Base-by-base conservation (phyloP, 2,329 filamentous ascomycete genomes). In the Exserohilum rostratum region DNA sequence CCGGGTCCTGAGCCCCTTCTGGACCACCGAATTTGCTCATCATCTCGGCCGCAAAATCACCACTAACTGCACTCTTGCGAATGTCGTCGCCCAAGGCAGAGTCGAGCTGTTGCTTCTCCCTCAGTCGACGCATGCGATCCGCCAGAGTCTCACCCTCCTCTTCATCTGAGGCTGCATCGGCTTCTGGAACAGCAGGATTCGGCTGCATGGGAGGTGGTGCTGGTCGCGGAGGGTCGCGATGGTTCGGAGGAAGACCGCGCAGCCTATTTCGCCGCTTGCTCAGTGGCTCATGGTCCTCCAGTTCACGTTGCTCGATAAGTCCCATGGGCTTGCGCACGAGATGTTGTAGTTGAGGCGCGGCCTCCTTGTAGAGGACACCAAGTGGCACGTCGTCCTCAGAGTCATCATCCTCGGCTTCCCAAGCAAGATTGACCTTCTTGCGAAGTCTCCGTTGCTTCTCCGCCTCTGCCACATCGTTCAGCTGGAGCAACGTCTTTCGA, bases 231-330 rank as follows among this genome's bases (percentile, higher is more conserved):
- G 62, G 58, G 2, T 55, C 50, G 18, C 61, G 66, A 46, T 66
- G 71, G 9, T 47, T 53, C 46, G 74, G 70, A 7, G 66, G 49
- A 13, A 83, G 81, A 33, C 90, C 90, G 38, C 88, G 83, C 6
- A 97, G 81, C 51, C 93, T 84, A 35, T 88, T 89, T 43, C 90
- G 86, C 2, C 93, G 87, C 34, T 83, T 83, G 66, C 89, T 92
- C 17, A 97, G 80, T 0, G 95, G 93, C 72, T 98, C 95, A 50
- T 92, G 95, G 67, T 99, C 95, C 72, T 99, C 95, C 61, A 95
- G 78, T 55, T 96, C 89, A 42, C 91, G 87, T 65, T 86, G 87
- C 70, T 96, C 90, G 80, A 95, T 87, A 51, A 95, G 75, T 4
- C 90, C 90, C 5, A 91, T 73, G 0, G 90, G 90, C 10, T 79